Evolutionary conservation across 2,329 filamentous ascomycete species (phyloP), one percentile per base, ranked within the genome.

Genomic region (Tolypocladium pustulatum): DNA sequence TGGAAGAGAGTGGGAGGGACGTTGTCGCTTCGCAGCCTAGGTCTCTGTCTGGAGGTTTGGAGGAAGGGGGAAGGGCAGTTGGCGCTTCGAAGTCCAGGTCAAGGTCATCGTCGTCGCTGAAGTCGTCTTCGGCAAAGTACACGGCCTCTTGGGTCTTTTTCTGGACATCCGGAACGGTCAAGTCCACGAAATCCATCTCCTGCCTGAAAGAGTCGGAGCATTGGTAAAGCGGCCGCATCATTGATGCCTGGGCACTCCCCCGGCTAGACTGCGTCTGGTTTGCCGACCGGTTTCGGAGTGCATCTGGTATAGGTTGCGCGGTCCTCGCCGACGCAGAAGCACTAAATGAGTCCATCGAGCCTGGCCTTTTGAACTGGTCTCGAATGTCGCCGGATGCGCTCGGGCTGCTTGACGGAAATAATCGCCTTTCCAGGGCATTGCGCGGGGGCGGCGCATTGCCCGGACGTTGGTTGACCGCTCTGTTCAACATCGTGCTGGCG

Each of bases 71-170:
- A 4, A 83, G 77, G 2, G 81, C 76, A 1, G 76, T 72, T 0
- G 86, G 84, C 60, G 84, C 79, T 60, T 89, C 80, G 56, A 85
- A 81, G 62, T 91, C 82, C 25, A 89, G 72, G 61, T 90, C 89
- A 30, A 96, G 77, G 58, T 91, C 83, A 25, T 87, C 81, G 65
- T 96, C 91, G 68, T 93, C 89, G 66, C 91, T 90, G 64, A 96
- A 94, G 68, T 96, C 92, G 65, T 93, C 86, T 62, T 91, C 89
- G 60, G 85, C 83, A 62, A 91, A 89, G 61, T 81, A 83, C 12
- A 88, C 81, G 9, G 64, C 61, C 13, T 69, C 60, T 43, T 68
- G 61, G 34, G 63, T 54, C 56, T 71, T 72, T 61, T 64, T 55
- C 32, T 67, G 40, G 15, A 64, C 61, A 49, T 69, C 67, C 1